Evolutionary conservation across 1,284 basidiomycete genomes (phyloP).

Genomic region (Agroathelia rolfsii): DNA sequence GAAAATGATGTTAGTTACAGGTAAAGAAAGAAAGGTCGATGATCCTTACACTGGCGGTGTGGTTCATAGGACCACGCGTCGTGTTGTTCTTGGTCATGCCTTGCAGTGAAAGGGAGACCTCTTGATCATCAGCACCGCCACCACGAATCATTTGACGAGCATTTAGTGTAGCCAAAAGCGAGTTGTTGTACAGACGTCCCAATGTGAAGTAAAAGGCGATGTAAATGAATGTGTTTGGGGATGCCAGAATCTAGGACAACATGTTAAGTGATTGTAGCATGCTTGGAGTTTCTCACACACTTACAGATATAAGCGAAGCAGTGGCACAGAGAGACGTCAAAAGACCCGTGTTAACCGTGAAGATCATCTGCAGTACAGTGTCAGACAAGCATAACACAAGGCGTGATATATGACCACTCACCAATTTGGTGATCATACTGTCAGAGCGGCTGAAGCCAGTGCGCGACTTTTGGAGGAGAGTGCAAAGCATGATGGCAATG

Average conservation of each 20-base stretch:
- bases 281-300: conserved; percentile 12
- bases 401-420: conserved; percentile 13
- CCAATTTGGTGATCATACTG: conserved; percentile 47
- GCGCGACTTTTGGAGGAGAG: conserved; percentile 37
- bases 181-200: conserved; percentile 47
- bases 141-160: conserved; percentile 39
- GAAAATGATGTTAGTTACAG: conserved; percentile 4
- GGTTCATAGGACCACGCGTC: no score
- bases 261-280: conserved; percentile 3
- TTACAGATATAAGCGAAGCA: conserved; percentile 41
- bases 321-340: conserved; percentile 46
- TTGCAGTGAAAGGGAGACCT: conserved; percentile 37
- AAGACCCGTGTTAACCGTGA: conserved; percentile 45
- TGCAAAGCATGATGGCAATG: conserved; percentile 38
- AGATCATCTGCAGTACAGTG: conserved; percentile 30
- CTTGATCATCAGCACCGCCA: conserved; percentile 29
- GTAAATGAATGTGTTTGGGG: conserved; percentile 41
- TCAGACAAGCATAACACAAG: conserved; percentile 2
- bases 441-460: conserved; percentile 47
- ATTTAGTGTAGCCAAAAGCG: conserved; percentile 44
- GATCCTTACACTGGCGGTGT: no score
- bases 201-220: conserved; percentile 49
- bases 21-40: no score
- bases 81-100: no score
- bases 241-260: conserved; percentile 31